Evolutionary conservation across 345 rosid genomes (phyloP), one percentile per base, ranked within the genome.

Genomic region (Gynandropsis gynandra): DNA sequence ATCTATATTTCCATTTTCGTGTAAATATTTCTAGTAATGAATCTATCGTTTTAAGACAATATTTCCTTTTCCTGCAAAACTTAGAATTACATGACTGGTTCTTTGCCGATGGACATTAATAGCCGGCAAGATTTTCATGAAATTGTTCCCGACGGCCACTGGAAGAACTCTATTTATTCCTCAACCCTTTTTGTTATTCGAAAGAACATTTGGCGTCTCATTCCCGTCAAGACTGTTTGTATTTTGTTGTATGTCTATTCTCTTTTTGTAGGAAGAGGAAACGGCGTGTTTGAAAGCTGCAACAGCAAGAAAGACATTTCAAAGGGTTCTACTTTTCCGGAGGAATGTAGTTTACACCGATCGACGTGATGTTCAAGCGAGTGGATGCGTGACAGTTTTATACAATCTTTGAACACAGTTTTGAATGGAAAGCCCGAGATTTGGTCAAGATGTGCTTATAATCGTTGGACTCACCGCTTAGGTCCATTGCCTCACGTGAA

Each of bases 391-490:
- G 55, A 80, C 77, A 5, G 77, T 87, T 52, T 70, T 82, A 42
- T 90, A 90, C 55, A 90, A 90, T 61, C 98, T 66, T 54, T 82
- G 12, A 81, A 76, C 66, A 80, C 95, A 0, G 75, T 79, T 66
- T 77, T 90, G 58, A 82, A 79, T 54, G 95, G 92, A 50, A 90
- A 87, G 63, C 64, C 80, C 20, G 92, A 90, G 63, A 70, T 82
- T 68, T 90, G 95, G 98, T 82, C 83, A 71, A 83, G 89, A 79
- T 69, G 87, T 56, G 83, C 96, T 53, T 90, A 83, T 58, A 87
- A 90, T 67, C 89, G 92, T 35, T 90, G 98, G 96, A 87, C 89
- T 35, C 95, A 90, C 63, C 75, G 67, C 19, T 50, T 59, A 43
- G 96, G 92, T 69, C 66, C 78, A 57, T 74, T 87, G 71, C 85